Evolutionary conservation across 257 asterid species (phyloP), one percentile per base, ranked within the genome.

Genomic region (Capsicum rhomboideum): DNA sequence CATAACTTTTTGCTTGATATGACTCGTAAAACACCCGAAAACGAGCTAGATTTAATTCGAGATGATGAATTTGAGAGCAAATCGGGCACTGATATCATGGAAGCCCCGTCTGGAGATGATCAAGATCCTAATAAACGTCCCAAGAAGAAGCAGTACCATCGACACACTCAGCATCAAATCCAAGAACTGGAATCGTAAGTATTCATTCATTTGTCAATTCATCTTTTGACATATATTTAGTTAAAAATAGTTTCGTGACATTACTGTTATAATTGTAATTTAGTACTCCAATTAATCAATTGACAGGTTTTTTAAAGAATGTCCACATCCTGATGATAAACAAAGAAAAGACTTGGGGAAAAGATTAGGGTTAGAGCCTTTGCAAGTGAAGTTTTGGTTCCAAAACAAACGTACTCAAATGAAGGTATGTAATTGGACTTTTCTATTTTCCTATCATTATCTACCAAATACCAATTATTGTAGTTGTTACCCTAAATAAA

Each of bases 151-250:
- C 93, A 92, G 0, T 94, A 93, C 17, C 97, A 93, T 80, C 98
- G 98, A 58, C 98, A 94, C 82, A 93, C 98, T 0, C 95, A 91
- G 69, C 94, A 91, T 72, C 98, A 94, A 82, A 93, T 94, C 82
- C 91, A 87, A 11, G 98, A 94, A 85, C 87, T 94, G 96, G 98
- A 94, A 84, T 58, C 92, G 98, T 94, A 92, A 31, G 91, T 8
- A 56, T 74, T 67, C 26, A 42, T 85, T 20, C 16, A 28, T 78
- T 10, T 17, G 10, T 77, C 0, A 6, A 4, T 6, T 28, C 63
- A 6, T 67, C 31, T 56, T 20, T 10, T n/a, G 31, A 58, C 29
- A 21, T 58, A 9, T 8, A 20, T 3, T 53, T 56, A 2, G 20
- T 3, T 56, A 10, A n/a, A n/a, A 2, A 58, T 67, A 18, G 4